Base-by-base conservation (phyloP, 2,329 filamentous ascomycete genomes). In the Exophiala xenobiotica region DNA sequence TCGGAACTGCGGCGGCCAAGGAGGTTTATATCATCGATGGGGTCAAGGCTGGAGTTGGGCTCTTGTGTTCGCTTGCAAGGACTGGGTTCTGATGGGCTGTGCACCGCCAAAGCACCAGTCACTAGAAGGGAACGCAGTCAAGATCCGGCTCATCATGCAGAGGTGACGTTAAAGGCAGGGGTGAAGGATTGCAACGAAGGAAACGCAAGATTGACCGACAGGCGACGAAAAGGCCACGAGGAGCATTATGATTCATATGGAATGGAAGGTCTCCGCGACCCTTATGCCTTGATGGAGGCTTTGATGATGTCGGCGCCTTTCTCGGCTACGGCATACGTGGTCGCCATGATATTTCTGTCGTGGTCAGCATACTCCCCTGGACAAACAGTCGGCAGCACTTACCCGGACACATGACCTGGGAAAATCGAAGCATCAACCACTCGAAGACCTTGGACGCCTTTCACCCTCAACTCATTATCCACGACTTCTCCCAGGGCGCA, bases 21-120 rank as follows among this genome's bases (percentile, higher is more conserved):
- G 72, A 74, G 20, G 73, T 95, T 3, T 80, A 79, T 63, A 83
- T 96, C 55, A 74, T 96, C 4, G 91, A 96, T 68, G 90, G 90
- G 0, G 85, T 91, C 29, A 82, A 83, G 67, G 86, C 59, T 22
- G 61, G 61, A 2, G 56, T 63, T n/a, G 58, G 54, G 6, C 23
- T 44, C 3, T 44, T 61, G 37, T 51, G 56, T 37, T 51, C 41
- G 2, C 41, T 60, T 26, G 54, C 46, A 1, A 54, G 38, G 6
- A 46, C 39, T 24, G 54, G 49, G n/a, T 61, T 59, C 38, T 60
- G 50, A 61, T 22, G 6, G 1, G 4, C 6, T 38, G n/a, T 16
- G n/a, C 14, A 19, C n/a, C 35, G 23, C 20, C 38, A 40, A 9
- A 24, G 14, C 19, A 40, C 6, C 14, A 20, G 8, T 1, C n/a